Evolutionary conservation across 345 rosid species (phyloP).

Genomic region (Arabidopsis suecica): DNA sequence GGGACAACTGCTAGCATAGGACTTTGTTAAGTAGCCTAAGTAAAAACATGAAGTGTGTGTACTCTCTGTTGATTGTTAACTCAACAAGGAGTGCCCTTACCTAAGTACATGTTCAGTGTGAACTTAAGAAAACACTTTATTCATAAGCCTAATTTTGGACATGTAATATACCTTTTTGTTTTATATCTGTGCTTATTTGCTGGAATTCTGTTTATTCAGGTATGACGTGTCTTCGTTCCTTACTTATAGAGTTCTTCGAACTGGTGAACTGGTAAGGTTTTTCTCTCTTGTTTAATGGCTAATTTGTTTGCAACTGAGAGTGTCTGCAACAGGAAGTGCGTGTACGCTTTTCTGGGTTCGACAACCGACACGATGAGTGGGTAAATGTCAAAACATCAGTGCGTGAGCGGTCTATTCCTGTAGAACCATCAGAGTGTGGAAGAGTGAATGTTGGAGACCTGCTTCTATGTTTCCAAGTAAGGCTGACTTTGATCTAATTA

Average conservation of each 20-base stretch:
- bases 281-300: constrained; percentile 27
- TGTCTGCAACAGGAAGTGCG: constrained; percentile 74
- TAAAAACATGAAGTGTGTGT: too few species aligned
- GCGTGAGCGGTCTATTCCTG: constrained; percentile 82
- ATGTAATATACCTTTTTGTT: not conserved
- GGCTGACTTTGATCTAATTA: constrained; percentile 1
- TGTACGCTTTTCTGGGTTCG: constrained; percentile 75
- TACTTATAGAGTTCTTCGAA: constrained; percentile 58
- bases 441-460: constrained; percentile 68
- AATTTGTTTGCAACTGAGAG: constrained; percentile 25
- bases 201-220: constrained; percentile 53
- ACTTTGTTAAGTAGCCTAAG: too few species aligned
- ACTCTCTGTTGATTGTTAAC: not conserved
- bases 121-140: constrained; percentile 1
- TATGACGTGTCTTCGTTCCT: constrained; percentile 72
- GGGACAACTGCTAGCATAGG: too few species aligned
- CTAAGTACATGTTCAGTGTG: not conserved
- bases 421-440: constrained; percentile 80
- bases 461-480: constrained; percentile 79
- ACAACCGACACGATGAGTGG: constrained; percentile 83
- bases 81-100: not conserved
- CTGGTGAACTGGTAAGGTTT: constrained; percentile 74
- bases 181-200: not conserved
- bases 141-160: constrained; percentile 8
- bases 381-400: constrained; percentile 63